Evolutionary conservation across 164 flowering plant species (phyloP), one percentile per base, ranked within the genome.

Genomic region (Piper longum): DNA sequence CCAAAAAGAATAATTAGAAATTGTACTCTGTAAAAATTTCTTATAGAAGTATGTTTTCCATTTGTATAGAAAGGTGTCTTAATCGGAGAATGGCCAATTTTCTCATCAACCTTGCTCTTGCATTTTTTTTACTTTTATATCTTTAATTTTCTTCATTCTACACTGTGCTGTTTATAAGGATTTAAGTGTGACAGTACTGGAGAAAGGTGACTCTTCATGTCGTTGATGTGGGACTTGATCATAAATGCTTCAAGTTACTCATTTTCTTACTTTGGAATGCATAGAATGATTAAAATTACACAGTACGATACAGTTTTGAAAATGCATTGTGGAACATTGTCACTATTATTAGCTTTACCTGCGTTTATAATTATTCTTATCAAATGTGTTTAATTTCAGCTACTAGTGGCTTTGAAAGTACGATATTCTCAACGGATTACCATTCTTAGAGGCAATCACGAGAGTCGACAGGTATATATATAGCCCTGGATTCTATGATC

Each of bases 361-460:
- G 36, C 1, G 12, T 48, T 48, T 5, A 48, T 14, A 48, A 14
- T 14, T 48, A 48, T 5, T 8, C 0, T 48, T 12, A 43, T 65
- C 44, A n/a, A 64, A 59, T 64, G 70, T 51, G 67, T 60, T 61
- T 57, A 16, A n/a, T 63, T 52, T 54, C 92, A 89, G 98, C 88
- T 92, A 26, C 69, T 92, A 71, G 96, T 92, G 62, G 93, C 96
- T 44, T 70, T 92, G 60, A 89, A 92, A 74, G 96, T 92, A 60
- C 92, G 96, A 2, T 92, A 89, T 76, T 80, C 82, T 54, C 91
- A 89, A 63, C 79, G 98, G 48, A 85, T 89, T 62, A 92, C 96
- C 16, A 92, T 92, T 75, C 85, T 92, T 19, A 77, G 98, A 71
- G 98, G 96, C 73, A 92, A 92, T 70, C 98, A 92, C 73, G 98